Percentiles rank a stretch among this genome's conserved stretches.
Evolutionary conservation across 257 asterid genomes (phyloP).

Genomic region (Capsicum baccatum): DNA sequence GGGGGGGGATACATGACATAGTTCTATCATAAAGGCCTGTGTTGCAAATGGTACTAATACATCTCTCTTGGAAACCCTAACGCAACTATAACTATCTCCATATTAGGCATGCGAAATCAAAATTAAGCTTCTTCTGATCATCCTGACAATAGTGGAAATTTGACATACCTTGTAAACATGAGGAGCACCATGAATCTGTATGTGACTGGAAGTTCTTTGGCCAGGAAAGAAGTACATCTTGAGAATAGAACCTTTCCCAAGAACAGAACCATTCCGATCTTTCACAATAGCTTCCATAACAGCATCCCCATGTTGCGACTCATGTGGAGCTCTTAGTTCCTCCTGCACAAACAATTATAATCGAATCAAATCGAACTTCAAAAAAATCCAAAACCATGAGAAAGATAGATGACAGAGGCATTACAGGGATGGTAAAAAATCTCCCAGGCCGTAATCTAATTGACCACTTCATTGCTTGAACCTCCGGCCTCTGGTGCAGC

Average conservation of each 20-base stretch:
- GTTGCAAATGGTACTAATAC: background rate
- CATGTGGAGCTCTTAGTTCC: constrained; percentile 92
- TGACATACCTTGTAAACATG: constrained; percentile 81
- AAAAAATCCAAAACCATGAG: constrained; percentile 37
- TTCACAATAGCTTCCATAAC: constrained; percentile 98
- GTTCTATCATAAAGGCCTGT: constrained; percentile 15
- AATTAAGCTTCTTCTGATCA: background rate
- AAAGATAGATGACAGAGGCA: constrained; percentile 19
- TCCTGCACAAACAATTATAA: constrained; percentile 64
- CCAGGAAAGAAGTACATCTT: constrained; percentile 99
- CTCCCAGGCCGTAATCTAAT: constrained; percentile 94
- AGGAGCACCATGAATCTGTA: constrained; percentile 96
- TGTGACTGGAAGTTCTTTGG: constrained; percentile 91
- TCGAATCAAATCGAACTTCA: constrained; percentile 43
- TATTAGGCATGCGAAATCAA: constrained; percentile 18
- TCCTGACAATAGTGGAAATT: constrained; percentile 8
- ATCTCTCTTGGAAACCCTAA: constrained; percentile 19
- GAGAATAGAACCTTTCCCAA: constrained; percentile 94
- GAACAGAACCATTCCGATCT: constrained; percentile 95
- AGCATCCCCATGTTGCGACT: constrained; percentile 99
- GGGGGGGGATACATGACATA: background rate
- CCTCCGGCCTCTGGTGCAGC: constrained; percentile 92
- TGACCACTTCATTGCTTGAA: constrained; percentile 99
- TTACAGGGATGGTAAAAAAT: constrained; percentile 94
- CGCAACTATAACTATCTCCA: background rate